Percentiles rank a stretch among this genome's conserved stretches.
phyloP scores from a whole-genome alignment of 345 rosid species.

The Geranium brycei region DNA sequence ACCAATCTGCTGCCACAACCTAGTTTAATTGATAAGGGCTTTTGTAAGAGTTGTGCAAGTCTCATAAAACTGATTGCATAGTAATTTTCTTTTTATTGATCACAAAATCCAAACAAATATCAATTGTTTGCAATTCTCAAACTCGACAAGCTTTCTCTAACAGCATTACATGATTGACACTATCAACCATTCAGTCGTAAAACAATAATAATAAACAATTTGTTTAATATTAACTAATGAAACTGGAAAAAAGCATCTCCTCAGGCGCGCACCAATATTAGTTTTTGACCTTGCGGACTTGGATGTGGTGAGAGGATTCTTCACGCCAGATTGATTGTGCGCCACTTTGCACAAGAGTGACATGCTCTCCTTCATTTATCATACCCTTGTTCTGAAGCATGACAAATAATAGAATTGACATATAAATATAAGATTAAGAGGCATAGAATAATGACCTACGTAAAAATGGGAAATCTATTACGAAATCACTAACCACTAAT shows the following conservation, averaged over 20 bases:
- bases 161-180: background rate
- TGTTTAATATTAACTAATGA: no score
- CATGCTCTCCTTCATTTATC: slow-evolving; percentile 50
- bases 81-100: background rate
- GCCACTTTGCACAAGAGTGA: slow-evolving; percentile 92
- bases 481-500: slow-evolving; percentile 36
- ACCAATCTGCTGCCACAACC: no score
- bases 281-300: slow-evolving; percentile 65
- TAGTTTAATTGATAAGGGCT: no score
- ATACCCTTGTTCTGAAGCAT: slow-evolving; percentile 47
- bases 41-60: no score
- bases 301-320: slow-evolving; percentile 89
- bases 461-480: background rate
- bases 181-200: background rate
- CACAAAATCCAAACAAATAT: background rate
- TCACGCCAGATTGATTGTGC: slow-evolving; percentile 94
- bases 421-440: background rate
- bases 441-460: background rate
- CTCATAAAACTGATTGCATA: no score
- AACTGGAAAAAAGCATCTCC: background rate
- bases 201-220: no score
- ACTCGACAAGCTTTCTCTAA: background rate
- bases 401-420: background rate
- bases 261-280: slow-evolving; percentile 17
- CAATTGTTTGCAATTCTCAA: background rate